Percentiles rank a stretch among this genome's conserved stretches.
Evolutionary conservation across 805 yeast species (phyloP).

Genomic region (Teunomyces lycoperdinae): DNA sequence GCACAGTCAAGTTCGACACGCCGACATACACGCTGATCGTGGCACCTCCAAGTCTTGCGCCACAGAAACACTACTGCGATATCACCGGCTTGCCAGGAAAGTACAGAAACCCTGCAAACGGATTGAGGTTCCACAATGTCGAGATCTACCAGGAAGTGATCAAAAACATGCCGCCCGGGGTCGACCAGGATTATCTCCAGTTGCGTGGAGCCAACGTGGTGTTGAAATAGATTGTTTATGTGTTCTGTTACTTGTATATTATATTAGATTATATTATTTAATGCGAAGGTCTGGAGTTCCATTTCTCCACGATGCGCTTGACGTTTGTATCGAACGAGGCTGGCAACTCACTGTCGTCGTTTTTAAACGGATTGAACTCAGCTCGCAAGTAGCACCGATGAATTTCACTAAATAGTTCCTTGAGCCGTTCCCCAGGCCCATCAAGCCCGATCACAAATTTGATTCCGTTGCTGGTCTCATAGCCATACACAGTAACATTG

Average conservation of each 20-base stretch:
- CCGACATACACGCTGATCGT: conserved; percentile 69
- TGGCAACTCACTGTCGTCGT: conserved; percentile 23
- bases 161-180: conserved; percentile 80
- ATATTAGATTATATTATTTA: background rate
- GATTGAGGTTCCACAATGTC: conserved; percentile 73
- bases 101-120: conserved; percentile 72
- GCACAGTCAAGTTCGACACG: conserved; percentile 42
- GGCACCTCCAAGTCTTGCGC: conserved; percentile 86
- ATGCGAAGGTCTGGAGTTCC: conserved; percentile 14
- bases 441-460: conserved; percentile 58
- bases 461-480: conserved; percentile 65
- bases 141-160: conserved; percentile 77
- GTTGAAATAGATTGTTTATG: conserved; percentile 42
- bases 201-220: conserved; percentile 87
- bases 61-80: conserved; percentile 85
- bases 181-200: conserved; percentile 88
- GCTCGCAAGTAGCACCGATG: conserved; percentile 54
- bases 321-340: conserved; percentile 30
- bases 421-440: conserved; percentile 1
- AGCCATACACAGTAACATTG: conserved; percentile 64
- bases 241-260: background rate
- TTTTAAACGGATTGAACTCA: conserved; percentile 62
- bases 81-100: conserved; percentile 82
- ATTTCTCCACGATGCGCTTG: conserved; percentile 21
- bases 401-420: conserved; percentile 21